Percentiles rank a stretch among this genome's conserved stretches.
Conservation (phyloP, 495 filamentous ascomycete species). For the Lophiotrema nucula region DNA sequence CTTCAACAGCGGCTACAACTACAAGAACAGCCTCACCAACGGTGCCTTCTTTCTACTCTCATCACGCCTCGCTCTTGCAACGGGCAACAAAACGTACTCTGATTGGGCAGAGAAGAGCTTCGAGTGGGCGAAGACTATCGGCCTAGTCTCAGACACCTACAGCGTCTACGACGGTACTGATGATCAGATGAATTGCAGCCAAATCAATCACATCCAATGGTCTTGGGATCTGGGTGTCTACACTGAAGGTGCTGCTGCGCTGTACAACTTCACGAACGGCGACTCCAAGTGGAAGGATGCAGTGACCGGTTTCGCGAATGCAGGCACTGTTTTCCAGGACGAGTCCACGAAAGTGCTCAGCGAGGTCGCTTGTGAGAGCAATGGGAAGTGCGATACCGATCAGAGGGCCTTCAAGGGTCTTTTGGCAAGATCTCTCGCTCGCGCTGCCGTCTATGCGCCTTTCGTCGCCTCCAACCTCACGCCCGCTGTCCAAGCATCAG, state of each 20-base stretch:
- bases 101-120: constrained; percentile 42
- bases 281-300: constrained; percentile 35
- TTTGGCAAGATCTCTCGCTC: constrained; percentile 46
- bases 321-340: constrained; percentile 38
- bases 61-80: constrained; percentile 67
- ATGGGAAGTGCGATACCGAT: constrained; percentile 43
- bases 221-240: constrained; percentile 65
- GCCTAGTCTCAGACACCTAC: constrained; percentile 37
- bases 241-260: constrained; percentile 63
- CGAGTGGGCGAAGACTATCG: constrained; percentile 38
- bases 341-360: constrained; percentile 46
- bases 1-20: constrained; percentile 53
- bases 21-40: constrained; percentile 72
- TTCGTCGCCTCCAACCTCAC: constrained; percentile 13
- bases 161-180: constrained; percentile 43
- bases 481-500: constrained; percentile 6
- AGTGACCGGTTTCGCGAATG: constrained; percentile 33
- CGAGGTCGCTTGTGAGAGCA: constrained; percentile 44
- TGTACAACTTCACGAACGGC: constrained; percentile 63
- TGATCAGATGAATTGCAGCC: constrained; percentile 35
- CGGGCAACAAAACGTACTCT: constrained; percentile 60
- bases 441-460: constrained; percentile 43
- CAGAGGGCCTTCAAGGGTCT: constrained; percentile 49
- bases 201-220: constrained; percentile 52
- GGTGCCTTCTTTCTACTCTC: constrained; percentile 67